phyloP scores from a whole-genome alignment of 805 yeast species.

The Komagataella kurtzmanii region DNA sequence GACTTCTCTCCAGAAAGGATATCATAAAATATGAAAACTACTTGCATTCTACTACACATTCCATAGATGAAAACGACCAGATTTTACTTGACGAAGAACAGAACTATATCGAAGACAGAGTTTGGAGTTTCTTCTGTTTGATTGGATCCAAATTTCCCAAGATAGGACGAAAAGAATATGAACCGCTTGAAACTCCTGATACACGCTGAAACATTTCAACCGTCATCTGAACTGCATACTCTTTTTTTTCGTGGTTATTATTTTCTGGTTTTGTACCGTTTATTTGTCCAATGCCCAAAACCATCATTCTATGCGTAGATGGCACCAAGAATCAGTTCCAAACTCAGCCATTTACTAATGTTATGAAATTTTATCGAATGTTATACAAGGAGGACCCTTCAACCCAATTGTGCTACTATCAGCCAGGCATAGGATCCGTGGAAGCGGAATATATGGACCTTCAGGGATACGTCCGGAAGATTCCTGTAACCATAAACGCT shows the following conservation, averaged over 20 bases:
- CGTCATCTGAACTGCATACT: background rate
- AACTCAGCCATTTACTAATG: slow-evolving; percentile 38
- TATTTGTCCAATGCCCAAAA: slow-evolving; percentile 14
- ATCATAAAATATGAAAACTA: slow-evolving; percentile 46
- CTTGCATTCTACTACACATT: slow-evolving; percentile 10
- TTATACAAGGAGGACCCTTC: slow-evolving; percentile 27
- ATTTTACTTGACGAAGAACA: background rate
- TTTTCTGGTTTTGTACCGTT: background rate
- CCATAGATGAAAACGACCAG: background rate
- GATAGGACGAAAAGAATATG: slow-evolving; percentile 6
- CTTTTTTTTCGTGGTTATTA: background rate
- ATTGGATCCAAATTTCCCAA: slow-evolving; percentile 3
- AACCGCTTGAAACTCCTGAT: background rate
- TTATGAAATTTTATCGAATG: slow-evolving; percentile 36
- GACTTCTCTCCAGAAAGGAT: slow-evolving; percentile 80
- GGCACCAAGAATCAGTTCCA: slow-evolving; percentile 53
- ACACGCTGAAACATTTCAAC: background rate
- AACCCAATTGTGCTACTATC: slow-evolving; percentile 45
- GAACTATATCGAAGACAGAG: slow-evolving; percentile 10
- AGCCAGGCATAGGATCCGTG: slow-evolving; percentile 53
- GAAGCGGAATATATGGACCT: slow-evolving; percentile 21
- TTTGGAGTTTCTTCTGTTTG: slow-evolving; percentile 12
- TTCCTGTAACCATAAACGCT: slow-evolving; percentile 4
- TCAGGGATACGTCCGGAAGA: slow-evolving; percentile 7
- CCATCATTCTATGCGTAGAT: slow-evolving; percentile 45